Evolutionary conservation across 2,329 filamentous ascomycete species (phyloP).

Genomic region (Arthrobotrys conoides): DNA sequence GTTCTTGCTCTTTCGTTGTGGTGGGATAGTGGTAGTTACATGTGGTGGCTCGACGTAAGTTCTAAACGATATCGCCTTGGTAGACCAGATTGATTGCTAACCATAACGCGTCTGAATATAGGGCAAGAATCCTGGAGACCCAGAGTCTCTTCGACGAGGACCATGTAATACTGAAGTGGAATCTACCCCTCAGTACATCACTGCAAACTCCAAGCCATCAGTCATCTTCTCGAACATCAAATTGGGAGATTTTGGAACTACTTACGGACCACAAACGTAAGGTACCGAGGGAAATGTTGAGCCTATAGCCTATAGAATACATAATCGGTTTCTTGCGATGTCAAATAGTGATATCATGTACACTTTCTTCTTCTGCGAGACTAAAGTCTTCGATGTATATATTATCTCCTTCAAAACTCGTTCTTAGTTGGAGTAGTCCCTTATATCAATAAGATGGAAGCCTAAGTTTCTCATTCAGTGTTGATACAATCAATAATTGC

Average conservation of each 20-base stretch:
- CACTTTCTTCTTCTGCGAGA: too few species aligned
- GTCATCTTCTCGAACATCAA: conserved; percentile 74
- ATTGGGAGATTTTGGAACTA: conserved; percentile 74
- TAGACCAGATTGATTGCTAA: neutral
- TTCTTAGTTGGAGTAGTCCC: too few species aligned
- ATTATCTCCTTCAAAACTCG: too few species aligned
- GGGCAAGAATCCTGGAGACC: conserved; percentile 66
- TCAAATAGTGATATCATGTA: neutral
- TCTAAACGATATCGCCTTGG: conserved; percentile 62
- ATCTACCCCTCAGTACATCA: conserved; percentile 70
- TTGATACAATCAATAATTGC: too few species aligned
- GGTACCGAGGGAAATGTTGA: neutral
- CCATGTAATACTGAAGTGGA: conserved; percentile 73
- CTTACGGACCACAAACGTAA: conserved; percentile 64
- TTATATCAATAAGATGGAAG: too few species aligned
- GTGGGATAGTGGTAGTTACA: conserved; percentile 72
- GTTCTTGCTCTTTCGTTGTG: conserved; percentile 72
- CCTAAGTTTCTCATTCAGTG: too few species aligned
- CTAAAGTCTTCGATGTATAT: too few species aligned
- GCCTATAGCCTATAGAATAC: neutral
- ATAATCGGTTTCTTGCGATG: neutral
- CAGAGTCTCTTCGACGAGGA: conserved; percentile 65
- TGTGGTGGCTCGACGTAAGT: conserved; percentile 72
- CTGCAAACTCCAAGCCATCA: conserved; percentile 69
- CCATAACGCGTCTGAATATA: conserved; percentile 5